Base-by-base conservation (phyloP, 495 filamentous ascomycete species). In the Penicillium salamii region DNA sequence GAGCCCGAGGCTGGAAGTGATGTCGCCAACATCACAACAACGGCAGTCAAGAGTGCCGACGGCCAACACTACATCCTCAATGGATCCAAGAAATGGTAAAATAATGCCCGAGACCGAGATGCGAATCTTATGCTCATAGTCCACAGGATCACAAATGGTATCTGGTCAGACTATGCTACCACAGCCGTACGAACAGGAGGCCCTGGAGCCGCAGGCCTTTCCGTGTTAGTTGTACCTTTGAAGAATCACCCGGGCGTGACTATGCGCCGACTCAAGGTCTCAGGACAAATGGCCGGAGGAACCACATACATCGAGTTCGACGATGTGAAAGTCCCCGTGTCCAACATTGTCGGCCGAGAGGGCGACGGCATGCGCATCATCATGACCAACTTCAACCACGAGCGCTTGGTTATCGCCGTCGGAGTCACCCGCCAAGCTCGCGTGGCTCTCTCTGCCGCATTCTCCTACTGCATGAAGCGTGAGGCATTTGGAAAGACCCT, bases 321-420 rank as follows among this genome's bases (percentile, higher is more conserved):
- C 50, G 84, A 90, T 49, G 84, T 87, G 31, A 71, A 76, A 46
- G 86, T 91, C 3, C 86, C 86, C 3, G 76, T 81, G 1, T 69
- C 70, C 31, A 89, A 91, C 61, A 66, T 91, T 4, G 77, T 91
- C 46, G 86, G 86, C n/a, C 49, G 68, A 23, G 87, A 91, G 57
- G 84, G 84, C 36, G 70, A 74, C 47, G 87, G 87, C 12, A 88
- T 91, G 84, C 75, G 70, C 31, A 84, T 87, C 55, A 80, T 90
- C 53, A 90, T 91, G 86, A 85, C 82, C 34, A 90, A 91, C 67
- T 90, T 91, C 80, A 90, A 90, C 70, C 86, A 91, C 56, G 87
- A 91, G 68, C 79, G 87, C 0, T 68, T 91, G 1, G 71, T 75
- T 19, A 85, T 90, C 42, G 69, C 82, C 6, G 78, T 89, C 20